A percentile compares a stretch with the other conserved stretches of the same genome.
Conservation (phyloP, 805 yeast species). For the Hanseniaspora jakobsenii region DNA sequence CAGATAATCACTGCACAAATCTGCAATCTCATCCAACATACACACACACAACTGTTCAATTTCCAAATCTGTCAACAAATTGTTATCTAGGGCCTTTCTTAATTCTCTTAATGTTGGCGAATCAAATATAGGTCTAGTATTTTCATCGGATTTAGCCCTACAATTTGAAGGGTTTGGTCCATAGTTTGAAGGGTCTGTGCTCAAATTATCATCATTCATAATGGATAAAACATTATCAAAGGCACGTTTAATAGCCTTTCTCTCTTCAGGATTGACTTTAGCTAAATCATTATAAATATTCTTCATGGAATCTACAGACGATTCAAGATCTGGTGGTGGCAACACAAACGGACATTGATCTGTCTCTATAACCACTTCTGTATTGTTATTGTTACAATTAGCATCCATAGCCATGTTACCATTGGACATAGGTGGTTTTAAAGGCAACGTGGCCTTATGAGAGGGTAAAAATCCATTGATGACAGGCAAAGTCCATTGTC, state of each 20-base stretch:
- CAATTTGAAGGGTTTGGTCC: conserved; percentile 8
- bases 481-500: conserved; percentile 25
- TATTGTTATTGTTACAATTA: neutral
- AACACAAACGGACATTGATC: conserved; percentile 29
- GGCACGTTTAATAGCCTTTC: conserved; percentile 17
- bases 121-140: conserved; percentile 51
- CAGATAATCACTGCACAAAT: conserved; percentile 77
- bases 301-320: conserved; percentile 18
- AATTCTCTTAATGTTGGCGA: conserved; percentile 81
- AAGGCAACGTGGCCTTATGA: conserved; percentile 5
- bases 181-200: conserved; percentile 14
- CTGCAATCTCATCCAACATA: conserved; percentile 81
- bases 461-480: conserved; percentile 18
- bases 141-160: neutral
- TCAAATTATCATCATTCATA: conserved; percentile 1
- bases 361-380: conserved; percentile 20
- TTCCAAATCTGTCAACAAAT: conserved; percentile 43
- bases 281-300: conserved; percentile 22
- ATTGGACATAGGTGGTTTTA: too few species aligned
- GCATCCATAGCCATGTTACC: too few species aligned
- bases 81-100: conserved; percentile 57
- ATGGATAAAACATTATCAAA: conserved; percentile 18
- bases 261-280: conserved; percentile 14
- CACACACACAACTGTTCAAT: conserved; percentile 72
- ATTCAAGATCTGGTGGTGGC: conserved; percentile 25